Conservation (phyloP, 345 rosid species). For the Mercurialis annua region DNA sequence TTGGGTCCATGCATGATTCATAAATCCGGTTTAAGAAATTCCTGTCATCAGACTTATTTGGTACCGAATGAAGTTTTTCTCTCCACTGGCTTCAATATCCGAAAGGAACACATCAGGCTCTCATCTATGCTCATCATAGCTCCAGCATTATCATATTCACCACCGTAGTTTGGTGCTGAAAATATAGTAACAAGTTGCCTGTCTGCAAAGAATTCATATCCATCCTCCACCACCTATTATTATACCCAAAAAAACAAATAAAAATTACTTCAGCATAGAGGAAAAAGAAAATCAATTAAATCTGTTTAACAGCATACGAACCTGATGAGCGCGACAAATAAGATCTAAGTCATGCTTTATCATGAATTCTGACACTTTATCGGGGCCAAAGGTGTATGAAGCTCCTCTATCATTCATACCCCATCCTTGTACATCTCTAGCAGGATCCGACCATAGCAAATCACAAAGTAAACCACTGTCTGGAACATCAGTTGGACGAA, state of each 20-base stretch:
- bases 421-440: constrained; percentile 75
- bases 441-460: constrained; percentile 94
- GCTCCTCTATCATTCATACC: constrained; percentile 90
- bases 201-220: constrained; percentile 76
- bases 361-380: constrained; percentile 72
- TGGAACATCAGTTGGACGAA: constrained; percentile 68
- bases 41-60: too few relatives aligned
- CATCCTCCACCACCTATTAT: constrained; percentile 95
- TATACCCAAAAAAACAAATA: too few relatives aligned
- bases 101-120: constrained; percentile 74
- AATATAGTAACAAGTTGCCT: constrained; percentile 75
- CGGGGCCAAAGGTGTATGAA: constrained; percentile 75
- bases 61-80: too few relatives aligned
- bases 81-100: constrained; percentile 71
- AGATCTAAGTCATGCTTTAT: constrained; percentile 74
- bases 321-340: constrained; percentile 92
- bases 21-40: too few relatives aligned
- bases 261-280: too few relatives aligned
- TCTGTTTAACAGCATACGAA: constrained; percentile 19
- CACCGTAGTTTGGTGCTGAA: constrained; percentile 84
- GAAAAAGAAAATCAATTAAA: too few relatives aligned
- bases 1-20: too few relatives aligned
- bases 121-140: constrained; percentile 85
- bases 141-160: constrained; percentile 84
- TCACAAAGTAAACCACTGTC: constrained; percentile 80